Evolutionary conservation across 257 asterid genomes (phyloP).

Genomic region (Thymus quinquecostatus): DNA sequence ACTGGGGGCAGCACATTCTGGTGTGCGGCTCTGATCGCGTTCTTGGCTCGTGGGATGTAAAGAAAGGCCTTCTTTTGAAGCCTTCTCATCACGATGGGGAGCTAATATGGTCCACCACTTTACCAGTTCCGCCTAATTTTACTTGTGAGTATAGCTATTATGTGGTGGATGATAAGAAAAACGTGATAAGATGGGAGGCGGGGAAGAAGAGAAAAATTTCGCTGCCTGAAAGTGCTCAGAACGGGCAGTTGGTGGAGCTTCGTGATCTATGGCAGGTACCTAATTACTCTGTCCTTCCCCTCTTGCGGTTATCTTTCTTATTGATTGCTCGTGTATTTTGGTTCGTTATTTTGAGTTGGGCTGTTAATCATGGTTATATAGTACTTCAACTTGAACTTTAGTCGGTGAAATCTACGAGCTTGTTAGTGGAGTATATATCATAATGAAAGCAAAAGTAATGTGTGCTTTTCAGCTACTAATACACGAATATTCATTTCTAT

Average conservation of each 20-base stretch:
- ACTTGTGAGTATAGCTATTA: conserved; percentile 79
- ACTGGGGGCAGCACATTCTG: conserved; percentile 89
- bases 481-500: neutral
- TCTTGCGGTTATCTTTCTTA: neutral
- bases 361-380: no score
- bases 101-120: conserved; percentile 81
- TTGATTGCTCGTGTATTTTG: neutral
- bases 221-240: conserved; percentile 65
- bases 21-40: conserved; percentile 86
- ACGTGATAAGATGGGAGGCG: conserved; percentile 73
- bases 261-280: conserved; percentile 98
- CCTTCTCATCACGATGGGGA: conserved; percentile 86
- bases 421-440: neutral
- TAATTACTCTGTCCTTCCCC: conserved; percentile 14
- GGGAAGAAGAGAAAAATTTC: conserved; percentile 75
- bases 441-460: neutral
- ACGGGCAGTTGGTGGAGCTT: conserved; percentile 74
- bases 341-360: conserved; percentile 3
- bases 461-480: neutral
- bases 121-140: conserved; percentile 61
- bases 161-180: conserved; percentile 83
- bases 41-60: conserved; percentile 92
- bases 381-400: neutral
- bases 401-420: neutral
- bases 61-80: conserved; percentile 77